These are phyloP conservation scores for Spathaspora arborariae DNA, from an alignment of 805 yeast species.

Conservation along the genomic window DNA sequence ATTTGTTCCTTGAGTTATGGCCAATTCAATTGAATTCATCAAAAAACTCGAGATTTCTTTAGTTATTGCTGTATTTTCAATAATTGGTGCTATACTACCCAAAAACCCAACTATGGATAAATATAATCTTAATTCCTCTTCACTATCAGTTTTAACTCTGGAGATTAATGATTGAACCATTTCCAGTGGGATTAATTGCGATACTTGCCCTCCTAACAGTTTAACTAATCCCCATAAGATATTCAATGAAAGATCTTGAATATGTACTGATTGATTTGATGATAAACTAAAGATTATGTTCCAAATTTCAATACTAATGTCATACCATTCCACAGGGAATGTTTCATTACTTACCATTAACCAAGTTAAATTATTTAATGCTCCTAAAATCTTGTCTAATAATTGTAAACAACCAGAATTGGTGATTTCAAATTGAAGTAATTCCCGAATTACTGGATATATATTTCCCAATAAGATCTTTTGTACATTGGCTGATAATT, in stretches of 20 bases:
- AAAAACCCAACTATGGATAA: slow-evolving; percentile 49
- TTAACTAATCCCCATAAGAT: slow-evolving; percentile 38
- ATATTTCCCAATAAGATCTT: slow-evolving; percentile 19
- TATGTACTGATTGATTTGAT: slow-evolving; percentile 15
- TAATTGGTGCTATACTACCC: slow-evolving; percentile 45
- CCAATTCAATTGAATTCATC: slow-evolving; percentile 17
- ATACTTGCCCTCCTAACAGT: slow-evolving; percentile 31
- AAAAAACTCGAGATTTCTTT: slow-evolving; percentile 44
- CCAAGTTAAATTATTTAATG: slow-evolving; percentile 74
- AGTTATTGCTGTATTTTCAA: slow-evolving; percentile 44
- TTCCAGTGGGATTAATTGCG: slow-evolving; percentile 18
- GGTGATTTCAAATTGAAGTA: slow-evolving; percentile 32
- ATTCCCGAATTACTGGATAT: slow-evolving; percentile 31
- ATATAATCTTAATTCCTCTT: slow-evolving; percentile 33
- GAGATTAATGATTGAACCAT: slow-evolving; percentile 24
- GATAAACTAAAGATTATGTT: slow-evolving; percentile 15
- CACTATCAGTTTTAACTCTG: slow-evolving; percentile 8
- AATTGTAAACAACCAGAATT: slow-evolving; percentile 31
- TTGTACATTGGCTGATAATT: slow-evolving; percentile 16
- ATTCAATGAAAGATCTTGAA: slow-evolving; percentile 31
- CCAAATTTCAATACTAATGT: slow-evolving; percentile 26
- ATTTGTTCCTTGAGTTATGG: background rate
- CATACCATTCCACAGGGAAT: slow-evolving; percentile 39
- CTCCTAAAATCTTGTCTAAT: slow-evolving; percentile 53
- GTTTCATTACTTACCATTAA: slow-evolving; percentile 33